phyloP scores from a whole-genome alignment of 1,284 basidiomycete genomes.

The Tilletia walkeri region DNA sequence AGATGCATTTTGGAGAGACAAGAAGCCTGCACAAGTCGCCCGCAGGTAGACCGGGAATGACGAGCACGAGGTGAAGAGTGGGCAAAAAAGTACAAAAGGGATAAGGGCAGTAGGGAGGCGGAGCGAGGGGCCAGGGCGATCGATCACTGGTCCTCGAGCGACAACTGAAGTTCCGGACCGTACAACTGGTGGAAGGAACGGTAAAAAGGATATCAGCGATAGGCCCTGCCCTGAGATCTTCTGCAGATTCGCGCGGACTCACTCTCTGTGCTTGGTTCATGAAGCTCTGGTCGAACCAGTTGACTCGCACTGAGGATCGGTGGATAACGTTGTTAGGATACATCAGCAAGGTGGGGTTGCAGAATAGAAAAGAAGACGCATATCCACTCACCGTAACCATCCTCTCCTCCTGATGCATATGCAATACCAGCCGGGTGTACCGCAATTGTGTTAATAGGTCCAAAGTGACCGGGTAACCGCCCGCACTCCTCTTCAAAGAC shows the following conservation, averaged over 20 bases:
- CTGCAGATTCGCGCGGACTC: not conserved
- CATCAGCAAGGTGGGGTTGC: not conserved
- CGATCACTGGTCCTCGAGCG: slow-evolving; percentile 49
- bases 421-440: slow-evolving; percentile 83
- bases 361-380: slow-evolving; percentile 5
- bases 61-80: not conserved
- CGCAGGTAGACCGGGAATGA: not conserved
- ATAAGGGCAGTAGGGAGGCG: not conserved
- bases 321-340: not conserved
- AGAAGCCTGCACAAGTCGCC: too few species aligned
- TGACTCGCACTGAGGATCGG: slow-evolving; percentile 41
- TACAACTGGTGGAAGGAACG: slow-evolving; percentile 36
- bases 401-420: slow-evolving; percentile 94
- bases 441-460: slow-evolving; percentile 96
- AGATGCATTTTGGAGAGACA: too few species aligned
- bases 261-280: slow-evolving; percentile 34
- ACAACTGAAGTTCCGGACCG: slow-evolving; percentile 51
- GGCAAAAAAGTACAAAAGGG: slow-evolving; percentile 13
- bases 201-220: not conserved
- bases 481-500: slow-evolving; percentile 97
- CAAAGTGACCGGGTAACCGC: slow-evolving; percentile 73
- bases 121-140: not conserved
- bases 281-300: slow-evolving; percentile 55
- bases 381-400: slow-evolving; percentile 64
- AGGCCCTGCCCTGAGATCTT: too few species aligned